Conservation (phyloP, 192 early-diverging fungal genomes). For the Backusella parvicylindrica region DNA sequence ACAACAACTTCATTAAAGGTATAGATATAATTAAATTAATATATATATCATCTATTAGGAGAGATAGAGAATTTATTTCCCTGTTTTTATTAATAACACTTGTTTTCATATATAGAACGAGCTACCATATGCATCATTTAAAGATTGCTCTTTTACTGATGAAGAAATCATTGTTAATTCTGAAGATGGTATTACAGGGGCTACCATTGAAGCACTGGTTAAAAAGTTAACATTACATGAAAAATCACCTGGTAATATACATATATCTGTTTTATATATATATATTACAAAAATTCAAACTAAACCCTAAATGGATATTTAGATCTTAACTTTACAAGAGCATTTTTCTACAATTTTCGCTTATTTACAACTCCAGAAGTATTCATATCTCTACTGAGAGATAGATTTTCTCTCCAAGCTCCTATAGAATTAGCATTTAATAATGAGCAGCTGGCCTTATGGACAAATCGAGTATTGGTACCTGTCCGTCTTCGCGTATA, state of each 20-base stretch:
- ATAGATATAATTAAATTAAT: neutral
- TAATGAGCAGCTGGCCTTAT: slow-evolving; percentile 46
- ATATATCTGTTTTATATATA: neutral
- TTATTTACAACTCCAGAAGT: slow-evolving; percentile 63
- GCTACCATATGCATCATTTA: slow-evolving; percentile 13
- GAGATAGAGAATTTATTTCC: neutral
- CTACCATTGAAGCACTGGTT: slow-evolving; percentile 63
- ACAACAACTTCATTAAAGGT: neutral
- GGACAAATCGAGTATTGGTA: slow-evolving; percentile 54
- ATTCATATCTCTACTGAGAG: slow-evolving; percentile 55
- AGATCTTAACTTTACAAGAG: slow-evolving; percentile 40
- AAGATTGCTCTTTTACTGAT: slow-evolving; percentile 1
- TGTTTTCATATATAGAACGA: neutral
- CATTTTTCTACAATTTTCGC: slow-evolving; percentile 79
- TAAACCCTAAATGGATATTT: neutral
- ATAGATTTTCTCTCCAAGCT: slow-evolving; percentile 52
- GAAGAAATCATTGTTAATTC: slow-evolving; percentile 39
- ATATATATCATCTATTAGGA: neutral
- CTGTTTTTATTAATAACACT: neutral
- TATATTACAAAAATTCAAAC: neutral
- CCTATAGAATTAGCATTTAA: slow-evolving; percentile 42
- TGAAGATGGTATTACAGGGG: slow-evolving; percentile 73
- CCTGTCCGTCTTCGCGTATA: slow-evolving; percentile 70
- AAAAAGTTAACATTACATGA: slow-evolving; percentile 74
- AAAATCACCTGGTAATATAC: slow-evolving; percentile 23